Percentiles rank a stretch among this genome's conserved stretches.
Conservation (phyloP, 176 grass and related monocot genomes). For the Aechmea fasciata region DNA sequence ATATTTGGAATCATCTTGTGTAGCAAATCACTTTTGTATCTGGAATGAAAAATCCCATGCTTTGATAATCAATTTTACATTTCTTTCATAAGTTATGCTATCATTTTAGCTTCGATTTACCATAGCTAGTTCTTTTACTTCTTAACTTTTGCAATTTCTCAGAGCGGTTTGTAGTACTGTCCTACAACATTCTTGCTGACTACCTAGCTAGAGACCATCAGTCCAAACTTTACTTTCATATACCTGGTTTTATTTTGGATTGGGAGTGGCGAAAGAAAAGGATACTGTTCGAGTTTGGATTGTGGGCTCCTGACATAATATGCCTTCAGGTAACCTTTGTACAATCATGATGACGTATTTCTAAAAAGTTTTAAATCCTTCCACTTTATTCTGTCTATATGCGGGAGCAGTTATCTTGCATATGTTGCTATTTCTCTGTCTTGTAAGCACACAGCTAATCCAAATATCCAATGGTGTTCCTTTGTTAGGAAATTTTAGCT, state of each 20-base stretch:
- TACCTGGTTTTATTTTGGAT: conserved; percentile 40
- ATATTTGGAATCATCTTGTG: too few relatives aligned
- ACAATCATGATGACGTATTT: conserved; percentile 1
- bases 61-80: not conserved
- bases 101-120: conserved; percentile 9
- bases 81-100: not conserved
- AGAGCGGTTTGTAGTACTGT: conserved; percentile 83
- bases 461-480: too few relatives aligned
- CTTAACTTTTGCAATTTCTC: conserved; percentile 25
- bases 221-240: conserved; percentile 48
- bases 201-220: conserved; percentile 72
- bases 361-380: not conserved
- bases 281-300: conserved; percentile 53
- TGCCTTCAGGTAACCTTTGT: conserved; percentile 79
- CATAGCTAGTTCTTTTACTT: conserved; percentile 10
- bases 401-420: not conserved
- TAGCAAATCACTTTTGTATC: too few relatives aligned
- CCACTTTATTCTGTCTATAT: conserved; percentile 18
- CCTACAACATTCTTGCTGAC: conserved; percentile 96
- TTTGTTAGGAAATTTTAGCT: too few relatives aligned
- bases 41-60: too few relatives aligned
- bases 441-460: too few relatives aligned
- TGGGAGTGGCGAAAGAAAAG: conserved; percentile 79
- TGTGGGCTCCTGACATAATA: conserved; percentile 80
- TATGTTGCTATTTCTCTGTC: not conserved